Evolutionary conservation across 2,329 filamentous ascomycete species (phyloP), one percentile per base, ranked within the genome.

Genomic region (Penicillium sp.): DNA sequence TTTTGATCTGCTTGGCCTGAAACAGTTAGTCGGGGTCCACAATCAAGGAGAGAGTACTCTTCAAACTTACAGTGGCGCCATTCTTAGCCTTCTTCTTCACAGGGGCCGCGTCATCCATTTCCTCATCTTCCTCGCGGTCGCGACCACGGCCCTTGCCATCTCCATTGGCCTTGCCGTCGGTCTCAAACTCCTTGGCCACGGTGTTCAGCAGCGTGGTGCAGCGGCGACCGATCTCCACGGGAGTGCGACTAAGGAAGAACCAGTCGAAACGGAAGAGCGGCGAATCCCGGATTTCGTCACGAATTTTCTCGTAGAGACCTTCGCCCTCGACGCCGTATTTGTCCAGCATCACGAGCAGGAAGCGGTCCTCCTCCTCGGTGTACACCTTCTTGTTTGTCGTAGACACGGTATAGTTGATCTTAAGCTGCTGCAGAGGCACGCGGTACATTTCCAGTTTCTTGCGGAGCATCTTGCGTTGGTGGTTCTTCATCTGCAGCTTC

Each of bases 311-410:
- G 67, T 93, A 94, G 52, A 98, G 79, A 27, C 82, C 82, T 60
- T 97, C 91, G 1, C 86, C 86, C 65, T 98, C 94, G 28, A 98
- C 84, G 6, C 94, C 93, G 59, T 89, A 86, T 68, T 85, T 87
- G 71, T 98, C 89, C 5, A 98, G 78, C 72, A 96, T 85, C 40
- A 98, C 91, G 27, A 98, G 78, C 42, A 98, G 72, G 72, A 98
- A 98, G 3, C 93, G 82, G 65, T 98, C 93, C 68, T 98, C 93
- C 65, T 98, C 93, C 66, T 98, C 94, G 0, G 90, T 97, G 67
- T 98, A 98, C 1, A 98, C 90, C 74, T 98, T 98, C 76, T 98
- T 98, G 80, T 98, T 98, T 8, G 94, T 98, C 2, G 93, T 98
- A 6, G 89, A 95, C 23, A 98, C 93, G 0, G 90, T 95, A 71